Evolutionary conservation across 805 yeast genomes (phyloP).

Genomic region (Ogataea paraovalis): DNA sequence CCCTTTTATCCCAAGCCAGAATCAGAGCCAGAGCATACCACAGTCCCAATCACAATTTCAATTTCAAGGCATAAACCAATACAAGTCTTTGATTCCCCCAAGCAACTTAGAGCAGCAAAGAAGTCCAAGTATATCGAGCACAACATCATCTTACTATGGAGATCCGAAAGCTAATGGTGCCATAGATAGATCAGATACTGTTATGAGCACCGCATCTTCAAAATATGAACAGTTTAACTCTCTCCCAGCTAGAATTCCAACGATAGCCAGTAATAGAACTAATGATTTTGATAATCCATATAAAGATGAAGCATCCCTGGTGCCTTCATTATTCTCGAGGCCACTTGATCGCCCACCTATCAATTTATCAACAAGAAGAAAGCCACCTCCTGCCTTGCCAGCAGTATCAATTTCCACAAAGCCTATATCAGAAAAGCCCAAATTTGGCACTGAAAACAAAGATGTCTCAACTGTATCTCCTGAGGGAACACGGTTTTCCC

Average conservation of each 20-base stretch:
- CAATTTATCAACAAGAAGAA: constrained; percentile 13
- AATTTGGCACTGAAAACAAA: neutral
- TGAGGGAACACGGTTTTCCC: no score
- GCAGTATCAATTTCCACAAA: neutral
- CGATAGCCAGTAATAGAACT: neutral
- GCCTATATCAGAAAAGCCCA: neutral
- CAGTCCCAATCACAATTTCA: neutral
- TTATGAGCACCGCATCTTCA: neutral
- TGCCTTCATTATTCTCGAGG: neutral
- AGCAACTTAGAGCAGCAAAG: neutral
- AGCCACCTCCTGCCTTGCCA: constrained; percentile 12
- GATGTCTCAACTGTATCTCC: no score
- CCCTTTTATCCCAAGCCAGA: neutral
- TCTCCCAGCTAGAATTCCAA: neutral
- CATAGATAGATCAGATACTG: neutral
- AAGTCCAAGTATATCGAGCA: neutral
- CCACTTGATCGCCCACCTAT: constrained; percentile 9
- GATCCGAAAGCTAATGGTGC: neutral
- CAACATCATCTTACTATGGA: neutral
- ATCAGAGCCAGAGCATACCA: neutral
- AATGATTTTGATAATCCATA: constrained; percentile 3
- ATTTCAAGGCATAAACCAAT: neutral
- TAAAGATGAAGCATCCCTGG: constrained; percentile 7
- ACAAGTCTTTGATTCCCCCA: neutral
- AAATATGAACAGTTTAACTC: neutral